These are phyloP conservation scores for Protomyces macrosporus DNA, from an alignment of 1,139 yeast species.

Conservation along the genomic window DNA sequence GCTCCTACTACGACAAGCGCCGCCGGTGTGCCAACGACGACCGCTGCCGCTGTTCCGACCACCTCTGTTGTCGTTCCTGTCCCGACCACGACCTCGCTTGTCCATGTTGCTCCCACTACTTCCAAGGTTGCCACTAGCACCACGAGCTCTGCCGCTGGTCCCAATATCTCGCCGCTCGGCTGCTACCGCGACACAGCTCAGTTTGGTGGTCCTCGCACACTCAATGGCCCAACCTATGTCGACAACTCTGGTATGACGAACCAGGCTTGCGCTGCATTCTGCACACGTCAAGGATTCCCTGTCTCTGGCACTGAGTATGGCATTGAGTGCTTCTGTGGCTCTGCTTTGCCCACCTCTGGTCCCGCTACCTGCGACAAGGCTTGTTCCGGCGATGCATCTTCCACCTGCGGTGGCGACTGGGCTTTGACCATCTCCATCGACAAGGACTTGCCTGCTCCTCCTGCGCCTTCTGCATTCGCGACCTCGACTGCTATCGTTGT, in stretches of 20 bases:
- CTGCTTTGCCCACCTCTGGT: conserved; percentile 1
- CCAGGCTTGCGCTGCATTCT: conserved; percentile 15
- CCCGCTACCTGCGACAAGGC: conserved; percentile 3
- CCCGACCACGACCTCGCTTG: not conserved
- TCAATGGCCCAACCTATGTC: conserved; percentile 5
- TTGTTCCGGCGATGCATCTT: conserved; percentile 7
- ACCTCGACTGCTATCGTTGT: not conserved
- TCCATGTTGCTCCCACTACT: no score
- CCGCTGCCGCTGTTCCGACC: not conserved
- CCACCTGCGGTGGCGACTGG: conserved; percentile 18
- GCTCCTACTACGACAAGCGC: not conserved
- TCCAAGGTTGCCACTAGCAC: no score
- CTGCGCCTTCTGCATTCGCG: not conserved
- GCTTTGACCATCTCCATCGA: not conserved
- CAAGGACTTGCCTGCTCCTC: not conserved
- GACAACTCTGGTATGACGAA: conserved; percentile 11
- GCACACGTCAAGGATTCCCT: conserved; percentile 4
- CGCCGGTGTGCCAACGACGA: not conserved
- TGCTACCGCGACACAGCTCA: conserved; percentile 5
- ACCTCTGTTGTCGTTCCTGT: not conserved
- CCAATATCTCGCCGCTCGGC: not conserved
- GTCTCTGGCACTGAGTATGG: conserved; percentile 19
- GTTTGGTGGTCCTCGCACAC: conserved; percentile 5
- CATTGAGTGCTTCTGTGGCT: conserved; percentile 11
- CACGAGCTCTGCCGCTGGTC: not conserved